Evolutionary conservation across 2,329 filamentous ascomycete genomes (phyloP).

Genomic region (Alternaria angustiovoidea): DNA sequence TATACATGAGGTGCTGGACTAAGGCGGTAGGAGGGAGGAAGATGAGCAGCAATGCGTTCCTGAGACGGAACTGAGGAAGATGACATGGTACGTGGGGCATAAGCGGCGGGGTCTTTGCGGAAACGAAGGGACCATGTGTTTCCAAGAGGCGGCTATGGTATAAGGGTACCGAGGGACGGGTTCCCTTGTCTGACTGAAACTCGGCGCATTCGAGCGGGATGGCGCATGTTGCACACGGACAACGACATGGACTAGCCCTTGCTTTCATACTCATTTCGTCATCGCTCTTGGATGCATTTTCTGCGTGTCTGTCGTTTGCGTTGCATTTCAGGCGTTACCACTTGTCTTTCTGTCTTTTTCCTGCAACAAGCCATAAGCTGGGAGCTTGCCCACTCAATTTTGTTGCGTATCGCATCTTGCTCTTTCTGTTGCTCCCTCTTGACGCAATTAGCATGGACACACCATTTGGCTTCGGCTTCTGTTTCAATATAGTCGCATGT

Average conservation of each 20-base stretch:
- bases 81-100: background rate
- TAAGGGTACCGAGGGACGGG: slow-evolving; percentile 10
- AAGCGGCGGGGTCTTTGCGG: background rate
- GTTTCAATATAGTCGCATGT: background rate
- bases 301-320: slow-evolving; percentile 1
- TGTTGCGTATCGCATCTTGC: background rate
- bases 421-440: background rate
- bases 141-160: background rate
- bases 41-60: slow-evolving; percentile 10
- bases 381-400: background rate
- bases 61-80: background rate
- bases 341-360: slow-evolving; percentile 8
- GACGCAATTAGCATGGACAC: background rate
- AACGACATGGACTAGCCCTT: background rate
- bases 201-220: slow-evolving; percentile 2
- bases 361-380: background rate
- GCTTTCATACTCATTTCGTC: background rate
- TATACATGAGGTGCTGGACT: slow-evolving; percentile 49
- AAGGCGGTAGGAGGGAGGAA: slow-evolving; percentile 1
- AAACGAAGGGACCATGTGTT: slow-evolving; percentile 6
- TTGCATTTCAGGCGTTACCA: slow-evolving; percentile 9
- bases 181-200: slow-evolving; percentile 17
- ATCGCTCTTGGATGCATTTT: background rate
- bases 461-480: background rate
- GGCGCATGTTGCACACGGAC: slow-evolving; percentile 10